Base-by-base conservation (phyloP, 495 filamentous ascomycete genomes). In the Lasiosphaeris hirsuta region DNA sequence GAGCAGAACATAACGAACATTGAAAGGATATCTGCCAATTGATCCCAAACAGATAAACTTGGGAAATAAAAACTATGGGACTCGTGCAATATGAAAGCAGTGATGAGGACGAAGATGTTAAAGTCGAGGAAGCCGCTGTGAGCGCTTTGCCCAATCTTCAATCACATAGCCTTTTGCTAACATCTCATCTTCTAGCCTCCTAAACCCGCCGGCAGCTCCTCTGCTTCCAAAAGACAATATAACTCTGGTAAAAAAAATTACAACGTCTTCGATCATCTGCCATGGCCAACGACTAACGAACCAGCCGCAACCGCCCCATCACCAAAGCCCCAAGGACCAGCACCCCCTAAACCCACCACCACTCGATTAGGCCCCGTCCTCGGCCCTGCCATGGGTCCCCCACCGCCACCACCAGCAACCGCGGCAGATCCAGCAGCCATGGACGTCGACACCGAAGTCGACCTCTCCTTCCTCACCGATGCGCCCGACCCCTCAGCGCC, bases 51-150 rank as follows among this genome's bases (percentile, higher is more conserved):
- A 5, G n/a, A 30, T 13, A 52, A 54, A 2, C 5, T 8, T 33
- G 30, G 0, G 15, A 45, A 0, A 3, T 2, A 15, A 6, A 0
- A 46, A 56, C 6, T 0, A 92, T 91, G 88, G 78, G 79, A 11
- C 80, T 94, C 2, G 87, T 84, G 9, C 77, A 72, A 45, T 94
- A 94, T 69, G 85, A 81, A 30, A 92, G 88, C 70, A 92, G 89
- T 66, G 88, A 89, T 56, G 89, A 90, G 44, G 89, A 90, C 38
- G 84, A 86, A 38, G 75, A 76, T 50, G 69, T 71, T 4, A 64
- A 53, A 38, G 56, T 51, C 11, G 53, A 67, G 33, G 14, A 49
- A 8, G 39, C 33, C 13, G 15, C 35, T 30, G 23, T 30, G 23
- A 30, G 23, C 23, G 5, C 23, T 30, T 30, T 5, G 23, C 23